These are phyloP conservation scores for Penstemon davidsonii DNA, from an alignment of 257 asterid species.

Conservation along the genomic window DNA sequence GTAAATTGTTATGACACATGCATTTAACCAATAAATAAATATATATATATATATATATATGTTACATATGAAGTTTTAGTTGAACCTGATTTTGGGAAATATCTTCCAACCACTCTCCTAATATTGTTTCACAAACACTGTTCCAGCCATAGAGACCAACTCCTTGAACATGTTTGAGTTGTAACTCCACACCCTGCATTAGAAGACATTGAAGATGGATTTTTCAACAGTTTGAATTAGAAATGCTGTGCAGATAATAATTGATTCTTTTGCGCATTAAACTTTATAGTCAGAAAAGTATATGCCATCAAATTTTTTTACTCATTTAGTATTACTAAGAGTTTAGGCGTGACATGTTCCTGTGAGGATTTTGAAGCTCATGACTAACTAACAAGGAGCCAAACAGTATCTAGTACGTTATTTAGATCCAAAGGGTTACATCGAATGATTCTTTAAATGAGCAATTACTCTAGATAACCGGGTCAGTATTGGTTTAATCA, in stretches of 20 bases:
- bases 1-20: constrained; percentile 24
- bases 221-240: constrained; percentile 21
- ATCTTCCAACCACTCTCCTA: constrained; percentile 98
- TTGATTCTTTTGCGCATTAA: constrained; percentile 17
- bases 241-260: background rate
- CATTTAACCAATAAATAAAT: constrained; percentile 27
- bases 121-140: constrained; percentile 66
- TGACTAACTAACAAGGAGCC: constrained; percentile 18
- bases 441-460: too few relatives aligned
- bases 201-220: constrained; percentile 28
- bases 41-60: background rate
- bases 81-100: constrained; percentile 94
- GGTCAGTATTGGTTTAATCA: too few relatives aligned
- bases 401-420: constrained; percentile 10
- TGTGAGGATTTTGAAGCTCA: constrained; percentile 18
- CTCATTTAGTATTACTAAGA: too few relatives aligned
- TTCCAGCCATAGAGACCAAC: constrained; percentile 91
- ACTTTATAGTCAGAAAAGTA: background rate
- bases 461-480: too few relatives aligned
- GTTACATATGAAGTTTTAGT: background rate
- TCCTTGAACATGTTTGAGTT: constrained; percentile 86
- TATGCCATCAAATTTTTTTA: too few relatives aligned
- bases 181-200: constrained; percentile 85
- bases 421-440: too few relatives aligned
- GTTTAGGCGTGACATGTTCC: background rate